Evolutionary conservation across 2,329 filamentous ascomycete genomes (phyloP).

Genomic region (Domatiomyces catenatus): DNA sequence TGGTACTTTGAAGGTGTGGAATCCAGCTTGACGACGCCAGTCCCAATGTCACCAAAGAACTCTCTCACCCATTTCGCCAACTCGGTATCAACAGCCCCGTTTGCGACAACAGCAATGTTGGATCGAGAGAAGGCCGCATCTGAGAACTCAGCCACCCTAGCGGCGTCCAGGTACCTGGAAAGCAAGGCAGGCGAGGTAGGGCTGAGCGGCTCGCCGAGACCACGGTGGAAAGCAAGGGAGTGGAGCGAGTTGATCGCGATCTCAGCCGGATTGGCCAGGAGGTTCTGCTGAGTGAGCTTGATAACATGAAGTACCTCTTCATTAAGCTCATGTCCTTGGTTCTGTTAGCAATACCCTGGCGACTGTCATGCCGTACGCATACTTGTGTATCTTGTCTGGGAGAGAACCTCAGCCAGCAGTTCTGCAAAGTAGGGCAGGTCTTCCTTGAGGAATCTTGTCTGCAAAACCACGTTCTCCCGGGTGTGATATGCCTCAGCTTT

Average conservation of each 20-base stretch:
- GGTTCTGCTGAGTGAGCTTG: slow-evolving; percentile 58
- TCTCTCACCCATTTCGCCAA: slow-evolving; percentile 81
- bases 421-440: slow-evolving; percentile 97
- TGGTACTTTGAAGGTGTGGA: slow-evolving; percentile 65
- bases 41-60: slow-evolving; percentile 58
- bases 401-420: slow-evolving; percentile 80
- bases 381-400: slow-evolving; percentile 71
- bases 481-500: slow-evolving; percentile 79
- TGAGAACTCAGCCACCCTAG: slow-evolving; percentile 61
- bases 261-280: slow-evolving; percentile 46
- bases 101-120: slow-evolving; percentile 83
- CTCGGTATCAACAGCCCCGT: slow-evolving; percentile 62
- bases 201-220: slow-evolving; percentile 66
- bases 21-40: slow-evolving; percentile 41
- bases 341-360: slow-evolving; percentile 1
- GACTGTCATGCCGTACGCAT: slow-evolving; percentile 5
- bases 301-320: slow-evolving; percentile 73
- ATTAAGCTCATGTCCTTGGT: slow-evolving; percentile 67
- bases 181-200: slow-evolving; percentile 57
- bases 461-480: slow-evolving; percentile 79
- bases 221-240: slow-evolving; percentile 77
- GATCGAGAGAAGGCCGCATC: slow-evolving; percentile 68
- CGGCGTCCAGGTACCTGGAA: slow-evolving; percentile 65
- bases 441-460: slow-evolving; percentile 87
- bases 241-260: slow-evolving; percentile 79